phyloP scores from a whole-genome alignment of 2,329 filamentous ascomycete species.

The Hymenoscyphus scutula region DNA sequence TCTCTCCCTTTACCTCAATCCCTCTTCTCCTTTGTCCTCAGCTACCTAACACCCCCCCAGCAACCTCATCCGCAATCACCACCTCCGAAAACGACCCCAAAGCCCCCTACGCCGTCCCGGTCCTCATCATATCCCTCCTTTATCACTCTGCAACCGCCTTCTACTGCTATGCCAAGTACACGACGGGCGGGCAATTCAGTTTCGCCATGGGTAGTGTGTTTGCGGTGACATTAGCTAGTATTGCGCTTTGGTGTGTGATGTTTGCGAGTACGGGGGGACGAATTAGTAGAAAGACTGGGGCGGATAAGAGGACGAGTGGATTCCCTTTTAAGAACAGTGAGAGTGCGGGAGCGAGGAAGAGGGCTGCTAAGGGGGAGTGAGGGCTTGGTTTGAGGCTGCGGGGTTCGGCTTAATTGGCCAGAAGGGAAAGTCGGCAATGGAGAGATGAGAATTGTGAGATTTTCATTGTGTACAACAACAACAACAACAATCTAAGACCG shows the following conservation, averaged over 20 bases:
- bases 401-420: too few relatives aligned
- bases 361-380: constrained; percentile 6
- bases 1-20: constrained; percentile 1
- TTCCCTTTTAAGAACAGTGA: constrained; percentile 64
- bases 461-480: too few relatives aligned
- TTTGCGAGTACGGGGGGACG: constrained; percentile 51
- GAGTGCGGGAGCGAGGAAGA: constrained; percentile 35
- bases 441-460: too few relatives aligned
- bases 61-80: constrained; percentile 38
- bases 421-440: too few relatives aligned
- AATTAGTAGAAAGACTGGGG: constrained; percentile 61
- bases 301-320: constrained; percentile 63
- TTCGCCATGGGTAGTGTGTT: constrained; percentile 53
- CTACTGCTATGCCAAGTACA: constrained; percentile 60
- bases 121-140: constrained; percentile 53
- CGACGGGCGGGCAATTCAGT: constrained; percentile 45
- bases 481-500: too few relatives aligned
- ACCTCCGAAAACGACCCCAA: constrained; percentile 46
- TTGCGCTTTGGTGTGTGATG: constrained; percentile 57
- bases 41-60: constrained; percentile 20
- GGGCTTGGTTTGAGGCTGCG: background rate
- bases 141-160: constrained; percentile 57
- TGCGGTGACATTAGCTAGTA: constrained; percentile 47
- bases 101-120: constrained; percentile 57
- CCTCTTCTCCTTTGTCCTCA: background rate